Evolutionary conservation across 345 rosid species (phyloP), one percentile per base, ranked within the genome.

Genomic region (Moricandia arvensis): DNA sequence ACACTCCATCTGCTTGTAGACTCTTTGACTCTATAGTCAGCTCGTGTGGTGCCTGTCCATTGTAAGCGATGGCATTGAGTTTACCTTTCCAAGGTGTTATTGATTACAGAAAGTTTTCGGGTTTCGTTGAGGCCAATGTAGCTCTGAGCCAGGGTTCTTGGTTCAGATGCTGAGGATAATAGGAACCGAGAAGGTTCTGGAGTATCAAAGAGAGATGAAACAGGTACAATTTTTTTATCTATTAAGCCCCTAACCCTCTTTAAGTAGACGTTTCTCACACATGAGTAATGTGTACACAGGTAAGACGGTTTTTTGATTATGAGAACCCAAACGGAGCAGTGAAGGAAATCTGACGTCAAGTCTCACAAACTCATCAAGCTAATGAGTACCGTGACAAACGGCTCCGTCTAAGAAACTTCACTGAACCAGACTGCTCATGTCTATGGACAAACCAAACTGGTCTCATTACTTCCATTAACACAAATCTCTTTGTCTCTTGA

Each of bases 1-100:
- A 94, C 78, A 94, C 98, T 26, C 98, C 98, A n/a, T 94, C 98
- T 6, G 97, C 97, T 26, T 91, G 98, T 82, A 85, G 98, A 58
- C 92, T 94, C 29, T 94, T 94, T 82, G 98, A 94, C 87, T 75
- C 98, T 49, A 94, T 91, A 27, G 97, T 94, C 75, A 94, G 98
- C 84, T 81, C 91, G 88, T 94, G 98, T 73, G 83, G 83, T 94
- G 67, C 98, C 98, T 0, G 92, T 94, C 58, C 58, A 88, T 94
- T 38, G 76, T 91, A 69, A 94, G 98, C 79, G 92, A 91, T 73
- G 81, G 82, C 35, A 94, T 94, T 10, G 97, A 94, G 86, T 80
- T 80, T 94, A 79, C 98, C 98, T 18, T 94, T 94, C 66, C 97
- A 94, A 84, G 95, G 90, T 79, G 81, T 83, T 41, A 90, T 94